Evolutionary conservation across 352 stramenopile species (phyloP).

Genomic region (Halophytophthora polymorphica): DNA sequence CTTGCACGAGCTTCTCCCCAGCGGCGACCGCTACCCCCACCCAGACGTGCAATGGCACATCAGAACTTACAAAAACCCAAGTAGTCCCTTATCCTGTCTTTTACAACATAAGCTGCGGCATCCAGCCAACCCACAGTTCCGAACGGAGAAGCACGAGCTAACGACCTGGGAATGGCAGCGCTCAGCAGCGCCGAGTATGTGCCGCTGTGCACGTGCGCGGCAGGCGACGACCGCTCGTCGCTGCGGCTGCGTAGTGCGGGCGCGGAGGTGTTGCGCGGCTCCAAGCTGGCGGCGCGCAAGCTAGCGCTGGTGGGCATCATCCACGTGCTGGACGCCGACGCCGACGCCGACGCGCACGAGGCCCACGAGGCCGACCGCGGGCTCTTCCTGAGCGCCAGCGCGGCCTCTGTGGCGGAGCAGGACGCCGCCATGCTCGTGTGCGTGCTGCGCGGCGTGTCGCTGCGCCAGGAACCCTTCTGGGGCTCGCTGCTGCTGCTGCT

Average conservation of each 20-base stretch:
- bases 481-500: constrained; percentile 57
- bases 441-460: constrained; percentile 49
- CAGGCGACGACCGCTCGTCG: constrained; percentile 15
- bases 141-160: neutral
- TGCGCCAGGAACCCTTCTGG: constrained; percentile 55
- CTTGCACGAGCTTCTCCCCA: neutral
- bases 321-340: constrained; percentile 24
- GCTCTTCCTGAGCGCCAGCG: constrained; percentile 48
- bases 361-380: constrained; percentile 31
- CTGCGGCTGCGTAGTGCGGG: constrained; percentile 41
- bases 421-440: constrained; percentile 47
- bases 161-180: constrained; percentile 8
- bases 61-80: neutral
- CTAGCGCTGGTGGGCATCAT: constrained; percentile 56
- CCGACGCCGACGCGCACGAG: neutral
- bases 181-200: constrained; percentile 28
- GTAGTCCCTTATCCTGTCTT: neutral
- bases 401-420: constrained; percentile 41
- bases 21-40: neutral
- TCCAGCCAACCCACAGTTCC: neutral
- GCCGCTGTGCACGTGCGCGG: constrained; percentile 54
- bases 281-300: constrained; percentile 43
- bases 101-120: neutral
- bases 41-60: neutral
- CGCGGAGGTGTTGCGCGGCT: constrained; percentile 48